Conservation (phyloP, 2,329 filamentous ascomycete genomes). For the Pezicula rhizophila region DNA sequence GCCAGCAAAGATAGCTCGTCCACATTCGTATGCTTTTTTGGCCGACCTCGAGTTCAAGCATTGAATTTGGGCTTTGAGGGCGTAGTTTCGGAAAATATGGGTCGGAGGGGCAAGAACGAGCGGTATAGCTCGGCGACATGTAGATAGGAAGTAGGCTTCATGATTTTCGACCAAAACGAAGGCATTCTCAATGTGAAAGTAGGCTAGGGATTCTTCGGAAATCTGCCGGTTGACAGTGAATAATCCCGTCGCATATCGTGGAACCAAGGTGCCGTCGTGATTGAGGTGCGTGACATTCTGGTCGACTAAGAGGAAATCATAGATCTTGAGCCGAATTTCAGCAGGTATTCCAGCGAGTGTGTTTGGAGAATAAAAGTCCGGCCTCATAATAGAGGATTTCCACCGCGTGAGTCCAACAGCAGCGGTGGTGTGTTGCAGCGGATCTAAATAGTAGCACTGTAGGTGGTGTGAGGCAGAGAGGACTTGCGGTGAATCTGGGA, state of each 20-base stretch:
- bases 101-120: background rate
- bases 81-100: background rate
- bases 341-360: background rate
- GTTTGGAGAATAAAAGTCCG: too few relatives aligned
- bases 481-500: too few relatives aligned
- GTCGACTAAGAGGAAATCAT: background rate
- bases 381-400: too few relatives aligned
- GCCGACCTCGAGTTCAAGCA: background rate
- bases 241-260: background rate
- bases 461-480: too few relatives aligned
- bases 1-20: background rate
- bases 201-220: background rate
- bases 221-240: constrained; percentile 1
- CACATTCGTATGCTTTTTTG: background rate
- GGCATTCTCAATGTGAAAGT: constrained; percentile 1
- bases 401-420: too few relatives aligned
- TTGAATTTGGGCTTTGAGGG: background rate
- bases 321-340: background rate
- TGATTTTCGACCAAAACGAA: background rate
- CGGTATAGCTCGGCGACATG: background rate
- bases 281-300: background rate
- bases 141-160: constrained; percentile 1
- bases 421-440: too few relatives aligned
- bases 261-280: background rate
- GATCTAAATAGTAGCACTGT: too few relatives aligned